A percentile compares a stretch with the other conserved stretches of the same genome.
Conservation (phyloP, 2,329 filamentous ascomycete species). For the Aspergillus aculeatinus region DNA sequence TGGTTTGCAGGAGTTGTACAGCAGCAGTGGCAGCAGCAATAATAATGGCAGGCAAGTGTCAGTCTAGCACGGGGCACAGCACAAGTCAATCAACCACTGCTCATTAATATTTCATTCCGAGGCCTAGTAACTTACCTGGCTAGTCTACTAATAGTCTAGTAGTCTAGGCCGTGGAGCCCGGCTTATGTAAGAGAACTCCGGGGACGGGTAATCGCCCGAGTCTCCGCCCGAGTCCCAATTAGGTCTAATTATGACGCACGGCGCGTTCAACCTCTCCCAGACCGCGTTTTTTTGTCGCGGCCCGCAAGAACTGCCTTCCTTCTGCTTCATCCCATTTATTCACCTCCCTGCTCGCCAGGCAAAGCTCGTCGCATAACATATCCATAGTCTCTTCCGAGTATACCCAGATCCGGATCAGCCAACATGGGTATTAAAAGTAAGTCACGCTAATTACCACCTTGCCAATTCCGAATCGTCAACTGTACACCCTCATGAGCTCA, state of each 20-base stretch:
- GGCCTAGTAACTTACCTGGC: background rate
- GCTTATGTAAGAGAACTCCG: constrained; percentile 6
- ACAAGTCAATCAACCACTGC: background rate
- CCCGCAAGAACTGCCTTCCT: background rate
- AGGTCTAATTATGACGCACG: constrained; percentile 20
- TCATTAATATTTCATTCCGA: background rate
- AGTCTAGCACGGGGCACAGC: no score
- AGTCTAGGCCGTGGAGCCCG: constrained; percentile 5
- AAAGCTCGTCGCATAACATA: no score
- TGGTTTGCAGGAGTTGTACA: background rate
- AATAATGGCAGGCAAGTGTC: no score
- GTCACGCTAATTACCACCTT: constrained; percentile 20
- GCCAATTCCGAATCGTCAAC: constrained; percentile 49
- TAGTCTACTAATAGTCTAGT: background rate
- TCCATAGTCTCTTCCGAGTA: no score
- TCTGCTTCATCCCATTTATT: no score
- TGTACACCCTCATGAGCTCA: constrained; percentile 49
- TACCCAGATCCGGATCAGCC: background rate
- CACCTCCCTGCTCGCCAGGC: no score
- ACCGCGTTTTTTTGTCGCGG: constrained; percentile 18
- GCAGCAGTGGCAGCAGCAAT: background rate
- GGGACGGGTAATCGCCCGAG: constrained; percentile 14
- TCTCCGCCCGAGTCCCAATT: constrained; percentile 14
- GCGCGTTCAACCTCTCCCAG: constrained; percentile 17
- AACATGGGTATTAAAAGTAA: constrained; percentile 55